Conservation (phyloP, 2,329 filamentous ascomycete species). For the Ustulina deusta region DNA sequence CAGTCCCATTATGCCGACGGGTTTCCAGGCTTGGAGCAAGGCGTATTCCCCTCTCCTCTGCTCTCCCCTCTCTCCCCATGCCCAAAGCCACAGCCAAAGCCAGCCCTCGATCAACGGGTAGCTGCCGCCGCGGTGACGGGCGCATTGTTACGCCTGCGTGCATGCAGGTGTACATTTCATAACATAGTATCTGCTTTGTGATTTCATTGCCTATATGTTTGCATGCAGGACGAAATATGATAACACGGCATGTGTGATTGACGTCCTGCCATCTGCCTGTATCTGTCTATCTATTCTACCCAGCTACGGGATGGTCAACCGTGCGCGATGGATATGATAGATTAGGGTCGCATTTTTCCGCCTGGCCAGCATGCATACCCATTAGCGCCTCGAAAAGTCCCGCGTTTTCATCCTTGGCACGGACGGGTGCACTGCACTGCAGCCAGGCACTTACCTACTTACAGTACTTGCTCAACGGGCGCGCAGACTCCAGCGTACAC, state of each 20-base stretch:
- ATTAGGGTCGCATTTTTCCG: constrained; percentile 13
- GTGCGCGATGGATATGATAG: constrained; percentile 25
- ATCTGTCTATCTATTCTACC: neutral
- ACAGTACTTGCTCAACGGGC: constrained; percentile 16
- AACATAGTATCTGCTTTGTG: constrained; percentile 10
- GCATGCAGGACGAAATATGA: constrained; percentile 29
- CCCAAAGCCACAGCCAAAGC: constrained; percentile 5
- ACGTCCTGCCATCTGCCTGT: neutral
- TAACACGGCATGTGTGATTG: constrained; percentile 29
- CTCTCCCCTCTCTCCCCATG: constrained; percentile 1
- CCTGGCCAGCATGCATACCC: constrained; percentile 14
- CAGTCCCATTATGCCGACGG: constrained; percentile 23
- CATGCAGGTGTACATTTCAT: constrained; percentile 30
- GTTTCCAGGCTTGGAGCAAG: constrained; percentile 21
- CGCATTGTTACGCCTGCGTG: constrained; percentile 27
- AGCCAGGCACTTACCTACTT: constrained; percentile 13
- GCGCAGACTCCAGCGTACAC: constrained; percentile 9
- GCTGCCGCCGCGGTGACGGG: constrained; percentile 30
- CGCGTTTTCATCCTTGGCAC: constrained; percentile 23
- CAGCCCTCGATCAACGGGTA: constrained; percentile 17
- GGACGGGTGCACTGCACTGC: constrained; percentile 28
- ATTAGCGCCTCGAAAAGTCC: constrained; percentile 14
- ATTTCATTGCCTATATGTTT: constrained; percentile 17
- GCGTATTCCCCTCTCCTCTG: neutral
- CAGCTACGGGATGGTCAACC: constrained; percentile 17